Evolutionary conservation across 371 early-diverging fungal species (phyloP), one percentile per base, ranked within the genome.

Genomic region (Mucor piriformis): DNA sequence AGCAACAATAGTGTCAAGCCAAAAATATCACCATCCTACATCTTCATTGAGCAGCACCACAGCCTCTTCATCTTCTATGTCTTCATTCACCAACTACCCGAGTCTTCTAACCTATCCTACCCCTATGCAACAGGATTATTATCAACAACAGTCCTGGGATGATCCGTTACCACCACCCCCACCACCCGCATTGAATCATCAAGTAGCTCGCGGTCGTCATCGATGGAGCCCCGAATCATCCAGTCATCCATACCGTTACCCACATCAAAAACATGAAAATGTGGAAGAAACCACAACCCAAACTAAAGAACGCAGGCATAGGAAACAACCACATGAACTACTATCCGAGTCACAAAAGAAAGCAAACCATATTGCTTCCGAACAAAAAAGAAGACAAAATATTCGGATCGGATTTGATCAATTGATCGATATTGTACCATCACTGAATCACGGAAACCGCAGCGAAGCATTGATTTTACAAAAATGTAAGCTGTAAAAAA

Each of bases 311-410:
- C 57, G 66, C 23, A 48, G 66, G 50, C 65, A 60, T 48, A 43
- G 65, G 10, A 74, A 74, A 37, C 66, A 70, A 29, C 67, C 66
- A 3, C 75, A 74, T 43, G 90, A 93, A 64, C 79, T 93, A 10
- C 71, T 95, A 61, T 89, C 94, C 0, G 93, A 92, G 56, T 86
- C 86, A 10, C 92, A 95, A 63, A 95, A 95, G 67, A 86, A 89
- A 50, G 87, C 91, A 6, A 96, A 95, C 71, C 96, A 96, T 74
- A 95, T 96, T 65, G 92, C 90, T 4, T 89, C 90, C 5, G 95
- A 95, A 68, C 91, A 95, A 67, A 90, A 92, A 67, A 84, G 95
- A 59, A 77, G 95, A 32, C 85, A 87, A 24, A 90, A 89, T 62
- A 95, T 94, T 64, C 79, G 90, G 21, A 69, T 76, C 27, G 92